Evolutionary conservation across 768 basidiomycete genomes (phyloP), one percentile per base, ranked within the genome.

Genomic region (Rhizopogon sp.): DNA sequence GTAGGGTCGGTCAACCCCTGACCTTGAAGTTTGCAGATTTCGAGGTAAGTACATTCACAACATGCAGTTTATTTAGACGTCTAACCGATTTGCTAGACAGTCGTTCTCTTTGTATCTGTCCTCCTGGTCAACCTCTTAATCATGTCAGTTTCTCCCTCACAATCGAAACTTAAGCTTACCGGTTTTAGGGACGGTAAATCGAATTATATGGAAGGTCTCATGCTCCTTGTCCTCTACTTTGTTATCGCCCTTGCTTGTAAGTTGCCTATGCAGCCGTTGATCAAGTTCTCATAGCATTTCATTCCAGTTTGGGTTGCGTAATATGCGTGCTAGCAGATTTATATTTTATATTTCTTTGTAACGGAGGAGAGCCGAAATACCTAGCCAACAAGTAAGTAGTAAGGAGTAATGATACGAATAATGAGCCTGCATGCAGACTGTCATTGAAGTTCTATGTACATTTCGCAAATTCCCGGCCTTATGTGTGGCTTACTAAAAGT

Each of bases 151-250:
- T 37, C 28, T 39, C 49, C 41, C 14, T 10, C 42, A 47, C 13
- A 29, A 40, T 50, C 17, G 50, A 57, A 35, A 39, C 39, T 35
- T 52, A 44, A 50, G 37, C 43, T 55, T n/a, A 41, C 39, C 20
- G 37, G 43, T 25, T 45, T 8, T 60, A 82, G 84, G 72, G 88
- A 91, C 58, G 93, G 93, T 43, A 87, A 86, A 63, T 87, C 88
- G 14, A 94, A 95, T 64, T 94, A 92, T 65, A 89, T 96, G 86
- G 93, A 95, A 72, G 94, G 94, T 35, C 67, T 92, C 42, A 88
- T 94, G 90, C 72, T 52, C 42, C 66, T 57, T 43, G 62, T 54
- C 47, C 62, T 73, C 9, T 74, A 74, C 59, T 56, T 72, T 16
- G 70, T 76, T 46, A 74, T 73, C 58, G 71, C 67, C 37, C 59